Conservation (phyloP, 2,329 filamentous ascomycete genomes). For the Penicillium olsonii region DNA sequence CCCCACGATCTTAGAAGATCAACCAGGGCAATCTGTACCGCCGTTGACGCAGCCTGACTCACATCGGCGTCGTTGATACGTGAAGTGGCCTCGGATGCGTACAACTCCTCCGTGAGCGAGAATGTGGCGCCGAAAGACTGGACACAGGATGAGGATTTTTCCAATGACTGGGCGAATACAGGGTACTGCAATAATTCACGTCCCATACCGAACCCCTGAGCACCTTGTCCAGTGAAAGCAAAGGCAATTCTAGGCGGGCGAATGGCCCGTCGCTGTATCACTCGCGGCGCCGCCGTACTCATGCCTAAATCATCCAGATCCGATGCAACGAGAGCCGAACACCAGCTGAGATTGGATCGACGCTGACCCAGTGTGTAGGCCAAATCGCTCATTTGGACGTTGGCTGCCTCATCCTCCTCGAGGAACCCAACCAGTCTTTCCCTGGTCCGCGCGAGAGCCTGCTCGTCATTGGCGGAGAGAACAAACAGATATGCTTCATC, state of each 20-base stretch:
- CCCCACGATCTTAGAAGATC: conserved; percentile 21
- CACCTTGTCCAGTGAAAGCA: conserved; percentile 26
- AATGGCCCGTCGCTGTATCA: conserved; percentile 19
- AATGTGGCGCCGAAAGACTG: conserved; percentile 17
- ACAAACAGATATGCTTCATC: conserved; percentile 19
- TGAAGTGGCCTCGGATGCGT: conserved; percentile 10
- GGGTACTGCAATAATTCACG: conserved; percentile 13
- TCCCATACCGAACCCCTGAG: conserved; percentile 23
- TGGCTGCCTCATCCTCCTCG: conserved; percentile 20
- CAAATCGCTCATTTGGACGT: conserved; percentile 24
- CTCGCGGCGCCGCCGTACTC: conserved; percentile 20
- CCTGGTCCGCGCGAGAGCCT: conserved; percentile 21
- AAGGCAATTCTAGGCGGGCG: conserved; percentile 17
- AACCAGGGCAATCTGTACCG: conserved; percentile 19
- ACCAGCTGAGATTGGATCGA: conserved; percentile 25
- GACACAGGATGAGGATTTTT: conserved; percentile 15
- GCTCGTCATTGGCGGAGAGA: conserved; percentile 28
- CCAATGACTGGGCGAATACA: conserved; percentile 8
- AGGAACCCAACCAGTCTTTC: conserved; percentile 24
- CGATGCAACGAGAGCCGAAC: conserved; percentile 22
- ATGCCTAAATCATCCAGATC: conserved; percentile 21
- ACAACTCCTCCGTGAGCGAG: conserved; percentile 16
- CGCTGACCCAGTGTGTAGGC: conserved; percentile 26
- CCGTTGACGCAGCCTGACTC: conserved; percentile 22
- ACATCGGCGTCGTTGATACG: conserved; percentile 19